Base-by-base conservation (phyloP, 805 yeast genomes). In the Metschnikowia anglica region DNA sequence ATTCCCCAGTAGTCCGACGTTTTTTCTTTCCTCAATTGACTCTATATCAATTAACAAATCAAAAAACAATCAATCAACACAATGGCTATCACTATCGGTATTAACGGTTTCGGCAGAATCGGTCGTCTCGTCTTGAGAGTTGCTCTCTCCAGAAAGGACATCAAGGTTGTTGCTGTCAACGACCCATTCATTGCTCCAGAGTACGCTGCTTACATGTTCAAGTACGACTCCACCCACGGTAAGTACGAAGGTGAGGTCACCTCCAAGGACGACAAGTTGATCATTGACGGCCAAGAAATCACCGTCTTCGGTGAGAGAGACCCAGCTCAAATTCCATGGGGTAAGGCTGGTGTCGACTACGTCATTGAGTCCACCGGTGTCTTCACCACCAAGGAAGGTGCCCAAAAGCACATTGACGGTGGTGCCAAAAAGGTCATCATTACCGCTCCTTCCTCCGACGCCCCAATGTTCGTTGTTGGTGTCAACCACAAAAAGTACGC, bases 391-490 rank as follows among this genome's bases (percentile, higher is more conserved):
- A 54, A 73, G 52, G 95, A 77, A 55, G 85, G 88, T 69, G 93
- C 95, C 55, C 77, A 77, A 65, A 84, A 83, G 70, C 96, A 88
- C 77, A 70, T 88, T 57, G 79, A 76, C 60, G 96, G 85, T 59
- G 96, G 96, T 74, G 96, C 96, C 74, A 85, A 88, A 83, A 88
- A 88, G 81, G 96, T 88, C 53, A 71, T 88, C 71, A 88, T 88
- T 72, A 88, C 96, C 54, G 96, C 96, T 60, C 96, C 96, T 56
- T 88, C 96, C 43, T 73, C 80, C 59, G 95, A 88, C 62, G 96
- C 95, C 56, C 96, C 96, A 71, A 88, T 88, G 96, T 88, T 85
- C 71, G 96, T 88, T 57, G 76, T 80, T 62, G 96, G 96, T 76
- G 96, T 88, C 65, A 88, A 88, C 76, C 82, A 80, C 58, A 81